Base-by-base conservation (phyloP, 140 eudicot species). In the Cichorium intybus region DNA sequence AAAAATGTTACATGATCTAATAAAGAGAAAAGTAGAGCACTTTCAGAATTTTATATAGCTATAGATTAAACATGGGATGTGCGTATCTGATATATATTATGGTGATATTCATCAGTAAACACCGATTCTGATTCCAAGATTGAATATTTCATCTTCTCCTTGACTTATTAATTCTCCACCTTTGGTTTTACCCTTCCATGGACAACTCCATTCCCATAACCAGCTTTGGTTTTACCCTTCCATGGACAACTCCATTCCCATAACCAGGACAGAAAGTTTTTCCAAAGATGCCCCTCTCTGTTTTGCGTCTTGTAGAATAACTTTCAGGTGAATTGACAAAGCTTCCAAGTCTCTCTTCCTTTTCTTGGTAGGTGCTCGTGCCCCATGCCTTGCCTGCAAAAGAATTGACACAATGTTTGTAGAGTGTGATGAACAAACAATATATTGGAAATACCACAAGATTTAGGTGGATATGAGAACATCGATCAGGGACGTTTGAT, bases 341-440 rank as follows among this genome's bases (percentile, higher is more conserved):
- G 71, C 76, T 56, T 88, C 97, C 35, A 93, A 55, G 12, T 81
- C 91, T 81, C 68, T 81, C 82, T 81, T 66, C 75, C 74, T 80
- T 78, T 88, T 92, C 85, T 83, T 88, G n/a, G 97, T 92, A 41
- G 99, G 99, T 56, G 95, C 89, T 74, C 97, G 91, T 24, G 99
- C 88, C 54, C 99, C 99, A 74, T 92, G 99, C 69, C 99, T 81
- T 51, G 97, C 96, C 99, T 92, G 84, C 59, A 69, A 29, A 29
- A 57, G 45, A n/a, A 6, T 28, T n/a, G 3, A n/a, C 10, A n/a
- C n/a, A n/a, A n/a, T n/a, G n/a, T n/a, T n/a, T 22, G 10, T 5
- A 31, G 17, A 29, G 17, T 8, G 64, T 31, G 3, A 57, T 28
- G 5, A 33, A 58, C 9, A 31, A 27, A 57, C 20, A 17, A 56